Conservation (phyloP, 1,284 basidiomycete genomes). For the Schizophyllum commune region DNA sequence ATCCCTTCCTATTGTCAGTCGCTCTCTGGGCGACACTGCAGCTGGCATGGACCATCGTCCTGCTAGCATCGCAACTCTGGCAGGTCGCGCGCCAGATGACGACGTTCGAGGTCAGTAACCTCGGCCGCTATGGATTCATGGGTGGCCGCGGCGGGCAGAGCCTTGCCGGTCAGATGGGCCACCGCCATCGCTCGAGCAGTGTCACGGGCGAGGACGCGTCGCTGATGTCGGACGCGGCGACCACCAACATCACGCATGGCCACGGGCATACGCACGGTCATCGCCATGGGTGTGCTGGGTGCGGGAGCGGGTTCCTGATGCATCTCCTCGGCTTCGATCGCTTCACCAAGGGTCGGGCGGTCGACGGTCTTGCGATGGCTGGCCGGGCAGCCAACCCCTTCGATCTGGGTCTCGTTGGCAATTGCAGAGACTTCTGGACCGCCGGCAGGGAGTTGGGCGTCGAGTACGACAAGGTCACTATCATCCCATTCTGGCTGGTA, state of each 20-base stretch:
- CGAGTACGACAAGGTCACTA: conserved; percentile 58
- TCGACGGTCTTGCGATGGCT: conserved; percentile 68
- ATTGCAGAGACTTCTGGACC: conserved; percentile 96
- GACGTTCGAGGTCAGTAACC: conserved; percentile 83
- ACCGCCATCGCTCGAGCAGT: conserved; percentile 38
- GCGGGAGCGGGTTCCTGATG: conserved; percentile 65
- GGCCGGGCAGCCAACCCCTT: conserved; percentile 84
- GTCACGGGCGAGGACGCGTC: conserved; percentile 12
- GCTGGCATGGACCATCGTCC: conserved; percentile 86
- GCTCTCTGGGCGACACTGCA: conserved; percentile 85
- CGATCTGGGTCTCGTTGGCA: conserved; percentile 75
- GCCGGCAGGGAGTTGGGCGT: conserved; percentile 79
- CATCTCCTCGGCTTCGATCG: conserved; percentile 88
- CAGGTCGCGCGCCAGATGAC: conserved; percentile 94
- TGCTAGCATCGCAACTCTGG: conserved; percentile 84
- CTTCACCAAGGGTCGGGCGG: conserved; percentile 86
- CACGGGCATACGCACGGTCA: conserved; percentile 20
- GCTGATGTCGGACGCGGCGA: conserved; percentile 24
- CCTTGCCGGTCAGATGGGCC: conserved; percentile 63
- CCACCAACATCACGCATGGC: conserved; percentile 30
- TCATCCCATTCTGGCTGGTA: too few species aligned
- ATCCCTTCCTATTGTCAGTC: conserved; percentile 81
- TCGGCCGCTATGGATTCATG: conserved; percentile 95
- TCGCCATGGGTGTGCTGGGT: conserved; percentile 22
- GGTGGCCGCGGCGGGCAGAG: conserved; percentile 82